Base-by-base conservation (phyloP, 2,329 filamentous ascomycete genomes). In the Coniochaeta prunicola region DNA sequence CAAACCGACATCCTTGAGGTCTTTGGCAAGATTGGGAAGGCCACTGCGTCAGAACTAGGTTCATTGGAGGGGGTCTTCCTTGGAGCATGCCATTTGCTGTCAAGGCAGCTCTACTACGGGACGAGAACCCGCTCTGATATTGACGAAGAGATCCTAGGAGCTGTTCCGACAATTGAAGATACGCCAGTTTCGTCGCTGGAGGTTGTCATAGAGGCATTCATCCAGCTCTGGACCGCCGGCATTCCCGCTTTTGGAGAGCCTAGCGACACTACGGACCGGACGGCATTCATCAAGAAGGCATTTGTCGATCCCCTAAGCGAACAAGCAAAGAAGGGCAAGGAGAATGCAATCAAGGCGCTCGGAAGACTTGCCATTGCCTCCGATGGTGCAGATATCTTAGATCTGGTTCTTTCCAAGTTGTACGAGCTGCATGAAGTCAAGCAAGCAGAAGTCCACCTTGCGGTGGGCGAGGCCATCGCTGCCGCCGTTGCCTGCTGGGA, bases 391-490 rank as follows among this genome's bases (percentile, higher is more conserved):
- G 73, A 71, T 13, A 63, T 72, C 1, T 71, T 89, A 1, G 74
- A 74, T 1, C 74, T 79, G 10, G 82, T 96, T 6, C 73, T 91
- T 13, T 79, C 85, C 12, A 85, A 83, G 30, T 76, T 97, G 0
- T 90, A 92, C 69, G 80, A 80, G 10, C 77, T 97, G 3, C 89
- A 96, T 65, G 92, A 96, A 68, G 84, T 94, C 48, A 90, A 90
- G 64, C 88, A 92, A 65, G 84, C 90, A 0, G 93, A 97, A 70
- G 82, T 92, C 1, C 93, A 97, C 62, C 97, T 99, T 69, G 85
- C 91, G 0, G 86, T 96, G 30, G 94, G 94, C 15, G 92, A 96
- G 70, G 91, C 94, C 13, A 81, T 97, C 57, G 88, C 89, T 53
- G 89, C 89, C 53, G 83, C 89, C 7, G 82, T 90, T 38, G 85